Evolutionary conservation across 2,329 filamentous ascomycete genomes (phyloP).

Genomic region (Ophiostoma ulmi): DNA sequence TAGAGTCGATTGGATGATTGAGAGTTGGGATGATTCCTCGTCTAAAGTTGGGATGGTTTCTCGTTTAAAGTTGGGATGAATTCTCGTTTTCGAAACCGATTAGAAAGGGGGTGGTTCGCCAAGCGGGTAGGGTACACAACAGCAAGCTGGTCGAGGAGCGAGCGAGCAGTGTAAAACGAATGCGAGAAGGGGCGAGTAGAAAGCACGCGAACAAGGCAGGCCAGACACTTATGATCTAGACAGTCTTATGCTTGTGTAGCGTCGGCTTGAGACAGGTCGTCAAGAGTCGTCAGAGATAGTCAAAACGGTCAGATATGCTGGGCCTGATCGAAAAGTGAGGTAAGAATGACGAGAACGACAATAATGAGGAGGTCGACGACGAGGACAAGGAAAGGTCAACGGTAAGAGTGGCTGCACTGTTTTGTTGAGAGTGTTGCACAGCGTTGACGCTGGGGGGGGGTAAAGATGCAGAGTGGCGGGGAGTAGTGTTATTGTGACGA

Average conservation of each 20-base stretch:
- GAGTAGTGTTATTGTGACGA: background rate
- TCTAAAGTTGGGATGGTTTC: background rate
- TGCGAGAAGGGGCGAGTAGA: conserved; percentile 11
- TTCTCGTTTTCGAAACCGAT: background rate
- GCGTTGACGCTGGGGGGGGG: conserved; percentile 12
- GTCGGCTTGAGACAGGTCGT: background rate
- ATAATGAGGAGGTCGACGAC: background rate
- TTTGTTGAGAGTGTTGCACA: conserved; percentile 9
- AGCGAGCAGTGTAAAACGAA: background rate
- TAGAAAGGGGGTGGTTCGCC: background rate
- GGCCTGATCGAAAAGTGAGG: background rate
- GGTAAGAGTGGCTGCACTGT: background rate
- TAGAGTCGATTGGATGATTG: background rate
- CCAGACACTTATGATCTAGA: background rate
- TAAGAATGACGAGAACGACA: background rate
- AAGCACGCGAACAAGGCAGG: conserved; percentile 6
- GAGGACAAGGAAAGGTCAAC: background rate
- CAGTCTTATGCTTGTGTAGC: conserved; percentile 22
- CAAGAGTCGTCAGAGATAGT: background rate
- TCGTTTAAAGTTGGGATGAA: background rate
- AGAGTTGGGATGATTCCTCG: background rate
- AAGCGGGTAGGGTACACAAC: conserved; percentile 5
- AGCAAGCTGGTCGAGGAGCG: conserved; percentile 3
- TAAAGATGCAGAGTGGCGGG: conserved; percentile 6
- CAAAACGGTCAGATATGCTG: background rate